A percentile compares a stretch with the other conserved stretches of the same genome.
These are phyloP conservation scores for Isatis tinctoria DNA, from an alignment of 345 rosid species.

Conservation along the genomic window DNA sequence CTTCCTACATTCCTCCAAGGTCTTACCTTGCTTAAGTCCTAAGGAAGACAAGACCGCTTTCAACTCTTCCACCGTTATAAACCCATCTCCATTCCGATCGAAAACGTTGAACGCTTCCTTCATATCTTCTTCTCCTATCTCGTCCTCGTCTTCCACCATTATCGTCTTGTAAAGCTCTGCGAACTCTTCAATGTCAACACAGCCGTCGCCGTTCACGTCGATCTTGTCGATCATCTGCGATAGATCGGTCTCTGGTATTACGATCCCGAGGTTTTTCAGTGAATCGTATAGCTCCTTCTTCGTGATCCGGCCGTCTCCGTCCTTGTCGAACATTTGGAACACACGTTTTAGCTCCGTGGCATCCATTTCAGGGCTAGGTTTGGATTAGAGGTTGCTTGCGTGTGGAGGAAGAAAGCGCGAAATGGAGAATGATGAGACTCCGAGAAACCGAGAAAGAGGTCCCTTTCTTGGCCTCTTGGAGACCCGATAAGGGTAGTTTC, in stretches of 20 bases:
- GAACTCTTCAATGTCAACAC: conserved; percentile 68
- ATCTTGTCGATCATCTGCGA: conserved; percentile 42
- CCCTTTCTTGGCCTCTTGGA: conserved; percentile 32
- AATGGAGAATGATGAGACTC: conserved; percentile 14
- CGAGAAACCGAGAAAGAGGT: conserved; percentile 26
- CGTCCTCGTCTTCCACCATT: conserved; percentile 47
- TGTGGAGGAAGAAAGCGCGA: conserved; percentile 13
- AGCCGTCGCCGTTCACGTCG: conserved; percentile 49
- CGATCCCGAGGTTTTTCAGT: conserved; percentile 59
- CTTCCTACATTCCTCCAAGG: conserved; percentile 60
- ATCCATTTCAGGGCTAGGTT: conserved; percentile 39
- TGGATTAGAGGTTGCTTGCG: conserved; percentile 1
- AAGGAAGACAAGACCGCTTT: conserved; percentile 58
- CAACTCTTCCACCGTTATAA: conserved; percentile 69
- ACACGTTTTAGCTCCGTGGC: conserved; percentile 50
- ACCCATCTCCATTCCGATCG: conserved; percentile 77
- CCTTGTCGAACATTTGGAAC: conserved; percentile 74
- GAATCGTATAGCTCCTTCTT: conserved; percentile 60
- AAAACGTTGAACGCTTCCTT: conserved; percentile 81
- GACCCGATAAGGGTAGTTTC: conserved; percentile 21
- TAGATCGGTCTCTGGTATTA: conserved; percentile 55
- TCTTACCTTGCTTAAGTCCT: conserved; percentile 74
- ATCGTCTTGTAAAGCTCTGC: conserved; percentile 50
- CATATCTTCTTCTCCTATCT: conserved; percentile 59
- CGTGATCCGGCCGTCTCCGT: conserved; percentile 73